Evolutionary conservation across 495 filamentous ascomycete species (phyloP).

Genomic region (Penicillium cosmopolitanum): DNA sequence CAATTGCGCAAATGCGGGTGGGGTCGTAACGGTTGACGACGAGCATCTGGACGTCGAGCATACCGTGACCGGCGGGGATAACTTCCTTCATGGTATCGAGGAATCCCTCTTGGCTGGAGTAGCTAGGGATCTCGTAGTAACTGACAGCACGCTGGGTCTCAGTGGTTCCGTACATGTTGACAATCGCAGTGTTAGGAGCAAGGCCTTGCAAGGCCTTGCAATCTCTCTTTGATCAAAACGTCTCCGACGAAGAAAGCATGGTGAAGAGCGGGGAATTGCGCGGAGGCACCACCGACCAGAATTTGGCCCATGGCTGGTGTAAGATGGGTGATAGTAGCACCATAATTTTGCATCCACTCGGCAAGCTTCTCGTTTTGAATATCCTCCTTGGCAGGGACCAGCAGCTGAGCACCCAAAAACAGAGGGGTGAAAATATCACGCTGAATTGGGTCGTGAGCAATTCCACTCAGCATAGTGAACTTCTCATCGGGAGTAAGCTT

Average conservation of each 20-base stretch:
- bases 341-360: slow-evolving; percentile 85
- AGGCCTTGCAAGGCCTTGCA: slow-evolving; percentile 78
- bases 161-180: slow-evolving; percentile 93
- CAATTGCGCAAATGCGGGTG: slow-evolving; percentile 73
- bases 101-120: slow-evolving; percentile 64
- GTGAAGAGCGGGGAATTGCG: slow-evolving; percentile 75
- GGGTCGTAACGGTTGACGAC: slow-evolving; percentile 82
- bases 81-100: slow-evolving; percentile 75
- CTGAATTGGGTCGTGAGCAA: slow-evolving; percentile 88
- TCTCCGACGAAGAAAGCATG: slow-evolving; percentile 95
- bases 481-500: slow-evolving; percentile 70
- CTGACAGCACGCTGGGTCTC: slow-evolving; percentile 87
- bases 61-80: slow-evolving; percentile 86
- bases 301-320: slow-evolving; percentile 97
- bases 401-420: slow-evolving; percentile 79
- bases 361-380: slow-evolving; percentile 88
- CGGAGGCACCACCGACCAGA: slow-evolving; percentile 80
- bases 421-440: slow-evolving; percentile 93
- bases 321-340: slow-evolving; percentile 83
- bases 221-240: slow-evolving; percentile 83
- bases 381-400: slow-evolving; percentile 82
- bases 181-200: slow-evolving; percentile 77
- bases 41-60: slow-evolving; percentile 90
- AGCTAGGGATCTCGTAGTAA: slow-evolving; percentile 82
- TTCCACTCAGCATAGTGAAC: slow-evolving; percentile 85